Evolutionary conservation across 441 rosid species (phyloP), one percentile per base, ranked within the genome.

Genomic region (Brassica hybrid): DNA sequence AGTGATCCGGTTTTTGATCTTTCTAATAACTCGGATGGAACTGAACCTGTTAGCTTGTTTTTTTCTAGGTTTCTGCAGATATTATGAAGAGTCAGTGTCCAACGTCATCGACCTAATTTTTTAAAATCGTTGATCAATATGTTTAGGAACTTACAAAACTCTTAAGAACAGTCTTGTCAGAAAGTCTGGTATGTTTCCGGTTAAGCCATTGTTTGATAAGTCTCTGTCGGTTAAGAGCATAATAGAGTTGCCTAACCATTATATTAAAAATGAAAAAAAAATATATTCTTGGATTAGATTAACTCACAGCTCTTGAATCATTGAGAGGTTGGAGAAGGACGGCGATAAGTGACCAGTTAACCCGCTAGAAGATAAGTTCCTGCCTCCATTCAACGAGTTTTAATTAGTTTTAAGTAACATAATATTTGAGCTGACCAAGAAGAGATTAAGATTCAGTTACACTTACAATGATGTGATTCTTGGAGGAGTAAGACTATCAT

Each of bases 121-220:
- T 27, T 50, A 7, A 1, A 27, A 25, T n/a, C 3, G 5, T 30
- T 14, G 3, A 19, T 8, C 13, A 16, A 52, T 43, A 43, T 43
- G 5, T 12, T 19, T 43, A 11, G 12, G 13, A 16, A 81, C 87
- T 83, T 77, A 84, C 86, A 86, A 21, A 17, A 76, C 67, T n/a
- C 69, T 87, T 75, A 85, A 78, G 45, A 27, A 80, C 12, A 85
- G 27, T 52, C 18, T 60, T 59, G 86, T 70, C 12, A 87, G 79
- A 75, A 76, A 80, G 43, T 81, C 80, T 4, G 87, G 87, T 38
- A 85, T 76, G 17, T 57, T 23, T 74, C 88, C 87, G 17, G 79
- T 83, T 60, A 85, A 76, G 63, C 63, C 76, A 50, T 84, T 87
- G 79, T 84, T 77, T 14, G 88, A 82, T 67, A 83, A 73, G 73